phyloP scores from a whole-genome alignment of 768 basidiomycete species.

The Tulasnella sp. region DNA sequence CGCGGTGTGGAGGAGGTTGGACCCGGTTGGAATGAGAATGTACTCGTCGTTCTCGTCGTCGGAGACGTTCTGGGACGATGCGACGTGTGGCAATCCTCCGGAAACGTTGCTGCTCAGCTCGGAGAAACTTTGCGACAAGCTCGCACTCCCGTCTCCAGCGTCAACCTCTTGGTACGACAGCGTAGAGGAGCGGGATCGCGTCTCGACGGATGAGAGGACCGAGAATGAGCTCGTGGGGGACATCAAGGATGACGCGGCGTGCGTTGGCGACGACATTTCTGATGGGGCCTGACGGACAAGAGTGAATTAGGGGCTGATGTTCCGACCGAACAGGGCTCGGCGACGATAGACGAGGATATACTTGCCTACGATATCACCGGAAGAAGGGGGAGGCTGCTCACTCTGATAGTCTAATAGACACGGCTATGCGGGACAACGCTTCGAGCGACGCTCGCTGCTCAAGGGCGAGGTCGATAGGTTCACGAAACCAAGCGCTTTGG shows the following conservation, averaged over 20 bases:
- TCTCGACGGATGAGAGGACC: background rate
- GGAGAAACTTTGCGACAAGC: slow-evolving; percentile 14
- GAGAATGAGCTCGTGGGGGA: background rate
- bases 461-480: background rate
- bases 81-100: background rate
- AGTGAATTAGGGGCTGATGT: background rate
- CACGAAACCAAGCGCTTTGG: background rate
- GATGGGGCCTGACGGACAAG: background rate
- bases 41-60: slow-evolving; percentile 18
- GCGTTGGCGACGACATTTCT: background rate
- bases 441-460: background rate
- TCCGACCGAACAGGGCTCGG: background rate
- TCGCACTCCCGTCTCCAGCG: background rate
- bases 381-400: background rate
- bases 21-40: slow-evolving; percentile 15
- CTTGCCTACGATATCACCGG: background rate
- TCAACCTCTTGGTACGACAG: slow-evolving; percentile 5
- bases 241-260: background rate
- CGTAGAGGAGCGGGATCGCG: slow-evolving; percentile 15
- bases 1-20: background rate
- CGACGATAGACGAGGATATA: background rate
- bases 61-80: background rate
- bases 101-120: background rate
- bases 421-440: background rate
- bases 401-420: background rate